Percentiles rank a stretch among this genome's conserved stretches.
Conservation (phyloP, 169 alveolate species). For the Toxoplasma gondii region DNA sequence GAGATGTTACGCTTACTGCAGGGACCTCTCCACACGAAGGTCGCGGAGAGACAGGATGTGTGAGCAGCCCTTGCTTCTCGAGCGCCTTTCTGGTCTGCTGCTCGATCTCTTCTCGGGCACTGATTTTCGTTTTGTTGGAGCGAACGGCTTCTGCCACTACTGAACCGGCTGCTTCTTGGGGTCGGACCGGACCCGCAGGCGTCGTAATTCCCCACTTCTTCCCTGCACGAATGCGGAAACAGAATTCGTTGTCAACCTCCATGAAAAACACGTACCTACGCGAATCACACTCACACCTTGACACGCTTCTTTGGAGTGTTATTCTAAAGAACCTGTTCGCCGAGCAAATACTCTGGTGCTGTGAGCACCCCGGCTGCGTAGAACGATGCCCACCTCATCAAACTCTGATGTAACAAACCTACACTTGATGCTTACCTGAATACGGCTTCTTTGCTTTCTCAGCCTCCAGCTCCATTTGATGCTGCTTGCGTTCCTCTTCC, state of each 20-base stretch:
- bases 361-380: too few relatives aligned
- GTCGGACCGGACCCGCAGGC: slow-evolving; percentile 35
- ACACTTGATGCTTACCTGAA: not conserved
- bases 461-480: not conserved
- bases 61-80: not conserved
- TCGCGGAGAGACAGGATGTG: not conserved
- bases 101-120: slow-evolving; percentile 32
- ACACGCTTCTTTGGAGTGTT: too few relatives aligned
- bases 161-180: slow-evolving; percentile 15
- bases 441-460: not conserved
- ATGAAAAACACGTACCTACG: too few relatives aligned
- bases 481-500: slow-evolving; percentile 24
- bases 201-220: slow-evolving; percentile 6
- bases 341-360: too few relatives aligned
- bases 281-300: too few relatives aligned
- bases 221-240: not conserved
- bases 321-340: too few relatives aligned
- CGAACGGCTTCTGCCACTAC: not conserved
- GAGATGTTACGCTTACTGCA: not conserved
- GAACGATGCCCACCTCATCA: too few relatives aligned
- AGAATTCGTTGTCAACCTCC: not conserved
- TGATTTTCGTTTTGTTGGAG: not conserved
- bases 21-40: not conserved
- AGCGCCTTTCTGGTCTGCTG: not conserved
- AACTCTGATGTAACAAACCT: too few relatives aligned